Base-by-base conservation (phyloP, 345 rosid genomes). In the Garcia nutans region DNA sequence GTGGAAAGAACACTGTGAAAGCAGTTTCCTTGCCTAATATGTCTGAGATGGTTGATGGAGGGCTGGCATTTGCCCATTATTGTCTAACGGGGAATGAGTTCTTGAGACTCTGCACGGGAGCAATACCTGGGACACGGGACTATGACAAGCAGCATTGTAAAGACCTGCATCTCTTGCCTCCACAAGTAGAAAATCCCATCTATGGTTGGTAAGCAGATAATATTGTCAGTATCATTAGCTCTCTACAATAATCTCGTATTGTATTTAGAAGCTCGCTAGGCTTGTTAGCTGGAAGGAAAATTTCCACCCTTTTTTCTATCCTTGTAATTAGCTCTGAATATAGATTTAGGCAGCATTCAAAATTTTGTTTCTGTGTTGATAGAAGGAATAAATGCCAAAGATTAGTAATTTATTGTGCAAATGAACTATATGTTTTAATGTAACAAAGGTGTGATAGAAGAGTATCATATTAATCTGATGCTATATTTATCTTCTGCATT, bases 51-150 rank as follows among this genome's bases (percentile, higher is more conserved):
- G 86, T 86, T 28, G 99, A 96, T 81, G 94, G 98, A 65, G 96
- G 97, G 33, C 71, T 96, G 76, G 97, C 99, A 24, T 92, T 93
- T 74, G 89, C 95, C 47, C 98, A 96, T 80, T 90, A 87, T 72
- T 90, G 93, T 80, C 62, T 96, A 67, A 96, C 97, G 0, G 96
- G 99, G 76, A 96, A 90, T 60, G 97, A 93, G 84, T 87, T 96
- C 72, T 89, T 96, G 74, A 84, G 96, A 80, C 83, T 77, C 20
- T 93, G 94, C 75, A 90, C 90, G 0, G 99, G 98, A 63, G 99
- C 98, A 23, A 87, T 90, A 69, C 99, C 97, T 6, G 89, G 89
- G 66, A 85, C 99, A 0, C 85, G 92, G 69, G 91, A 92, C 84
- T 93, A 93, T 42, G 91, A 86, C 78, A 83, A 84, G 82, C 92